Evolutionary conservation across 1,139 yeast species (phyloP), one percentile per base, ranked within the genome.

Genomic region (Yamadazyma buinensis): DNA sequence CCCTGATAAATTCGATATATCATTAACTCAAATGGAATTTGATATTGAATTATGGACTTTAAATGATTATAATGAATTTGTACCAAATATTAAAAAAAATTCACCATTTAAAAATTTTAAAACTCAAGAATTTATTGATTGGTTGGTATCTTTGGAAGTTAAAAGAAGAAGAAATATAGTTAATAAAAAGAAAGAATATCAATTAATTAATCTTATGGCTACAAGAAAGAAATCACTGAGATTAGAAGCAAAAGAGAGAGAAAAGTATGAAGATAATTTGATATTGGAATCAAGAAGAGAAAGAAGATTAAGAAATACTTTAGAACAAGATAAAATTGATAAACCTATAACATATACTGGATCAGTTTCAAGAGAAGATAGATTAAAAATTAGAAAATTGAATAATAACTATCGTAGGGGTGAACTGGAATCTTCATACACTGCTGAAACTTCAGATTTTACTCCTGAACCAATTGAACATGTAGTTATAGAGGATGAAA

Each of bases 171-270:
- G 59, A 44, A 57, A 58, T 35, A 53, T 74, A 26, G 51, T 63
- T 24, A 64, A 64, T 41, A 61, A 74, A 46, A 58, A 61, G 42
- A 72, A 66, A 44, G 80, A 73, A 41, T 61, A 64, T 31, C 77
- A 71, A 46, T 53, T 74, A 55, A 61, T 64, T 21, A 68, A 65
- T 29, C 54, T 75, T 34, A 59, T 75, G 42, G 72, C 73, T 10
- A 67, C 77, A 11, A 55, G 77, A 41, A 72, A 72, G 46, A 59
- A 74, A 40, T 69, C 76, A 4, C 64, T 74, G 7, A 57, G 78
- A 49, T 50, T 72, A 26, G 74, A 69, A 47, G 72, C 75, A n/a
- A 72, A 65, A 46, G 77, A 72, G 42, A 66, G 64, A 38, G 69
- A 67, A 33, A 58, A 55, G 32, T 61, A 55, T 31, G 68, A 66